Evolutionary conservation across 2,329 filamentous ascomycete species (phyloP), one percentile per base, ranked within the genome.

Genomic region (Fusarium sp.): DNA sequence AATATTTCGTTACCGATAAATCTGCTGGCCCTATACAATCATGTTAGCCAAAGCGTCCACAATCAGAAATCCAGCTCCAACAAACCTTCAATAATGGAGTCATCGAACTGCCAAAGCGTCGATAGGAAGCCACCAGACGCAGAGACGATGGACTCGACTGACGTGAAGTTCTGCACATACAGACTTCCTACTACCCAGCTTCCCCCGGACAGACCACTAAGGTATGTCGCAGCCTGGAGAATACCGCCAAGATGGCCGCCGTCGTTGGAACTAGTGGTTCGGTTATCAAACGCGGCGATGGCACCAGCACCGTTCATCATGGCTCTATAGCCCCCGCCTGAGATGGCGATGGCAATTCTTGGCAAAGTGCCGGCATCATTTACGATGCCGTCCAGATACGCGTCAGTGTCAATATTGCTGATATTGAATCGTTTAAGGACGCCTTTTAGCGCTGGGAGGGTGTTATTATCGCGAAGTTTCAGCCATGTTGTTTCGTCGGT

Each of bases 311-410:
- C 92, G 73, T 92, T 93, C 83, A 93, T 84, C 79, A 94, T 81
- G 6, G 93, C 92, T 52, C 93, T 84, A 77, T 94, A 96, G 24
- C 93, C 93, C 73, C 93, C 93, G 9, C 93, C 93, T 1, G 92
- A 94, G 33, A 91, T 82, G 8, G 92, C 91, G 66, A 95, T 88
- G 13, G 83, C 92, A 66, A 95, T 89, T 68, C 80, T 81, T 12
- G 82, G 82, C 21, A 81, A 71, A 20, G 71, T 66, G 7, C 35
- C 91, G 89, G 67, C 90, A 76, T 94, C 93, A 77, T 91, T 90
- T 29, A 87, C 78, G 63, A 88, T 80, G 63, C 80, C 81, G 55
- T 90, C 84, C 71, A 97, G 87, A 76, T 93, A 97, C 2, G 80
- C 75, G 5, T 81, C 81, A 5, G 88, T 89, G 77, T 97, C 90